Evolutionary conservation across 2,329 filamentous ascomycete species (phyloP), one percentile per base, ranked within the genome.

Genomic region (Coleophoma eucalyptorum): DNA sequence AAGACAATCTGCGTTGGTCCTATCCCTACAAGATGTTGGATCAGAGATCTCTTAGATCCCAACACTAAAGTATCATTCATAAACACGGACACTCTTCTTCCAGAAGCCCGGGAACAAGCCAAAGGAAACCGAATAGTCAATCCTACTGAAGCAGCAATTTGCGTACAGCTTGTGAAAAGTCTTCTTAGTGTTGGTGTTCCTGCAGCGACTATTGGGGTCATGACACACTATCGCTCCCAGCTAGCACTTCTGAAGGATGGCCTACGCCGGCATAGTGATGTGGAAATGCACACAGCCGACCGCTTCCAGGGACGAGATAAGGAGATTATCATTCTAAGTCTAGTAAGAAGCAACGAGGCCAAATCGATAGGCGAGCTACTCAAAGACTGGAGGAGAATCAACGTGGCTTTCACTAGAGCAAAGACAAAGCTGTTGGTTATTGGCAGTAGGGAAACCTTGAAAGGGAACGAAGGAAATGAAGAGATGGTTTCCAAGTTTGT

Each of bases 271-370:
- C 71, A 76, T 0, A 71, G 75, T 0, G 80, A 81, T 2, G 84
- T 99, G 1, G 94, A 99, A 69, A 91, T 97, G 79, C 91, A 99
- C 69, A 97, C 94, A 0, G 92, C 94, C 3, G 94, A 99, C 70
- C 90, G 93, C 42, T 99, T 96, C 69, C 94, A 99, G 67, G 94
- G 94, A 6, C 83, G 94, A 10, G 94, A 99, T 70, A 99, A 99
- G 66, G 91, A 96, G 64, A 86, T 96, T 3, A 81, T 97, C 1
- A 82, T 99, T 13, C 79, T 99, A 8, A 90, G 84, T 50, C 85
- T 96, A 31, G 94, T 97, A 13, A 82, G 94, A 31, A 93, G 84
- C 66, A 99, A 99, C 62, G 84, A 92, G 19, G 79, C 80, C 1
- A 83, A 85, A 55, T 83, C 80, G 46, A 92, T 99, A n/a, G 94